Conservation (phyloP, 2,329 filamentous ascomycete genomes). For the Bertia moriformis region DNA sequence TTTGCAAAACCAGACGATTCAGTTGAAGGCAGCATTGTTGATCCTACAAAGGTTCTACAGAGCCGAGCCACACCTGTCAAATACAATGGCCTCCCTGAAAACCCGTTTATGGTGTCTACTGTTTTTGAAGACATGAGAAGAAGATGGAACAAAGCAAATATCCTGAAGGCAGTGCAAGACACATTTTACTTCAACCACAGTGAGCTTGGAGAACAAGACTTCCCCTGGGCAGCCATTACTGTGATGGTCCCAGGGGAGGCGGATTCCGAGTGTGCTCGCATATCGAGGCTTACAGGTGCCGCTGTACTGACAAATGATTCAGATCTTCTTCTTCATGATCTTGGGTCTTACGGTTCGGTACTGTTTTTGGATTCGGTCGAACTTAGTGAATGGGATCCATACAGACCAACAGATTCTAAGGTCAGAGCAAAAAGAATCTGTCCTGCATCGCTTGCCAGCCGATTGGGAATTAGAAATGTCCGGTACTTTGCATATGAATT, state of each 20-base stretch:
- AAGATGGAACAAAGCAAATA: neutral
- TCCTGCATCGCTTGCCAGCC: neutral
- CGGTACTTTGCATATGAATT: neutral
- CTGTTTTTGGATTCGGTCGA: neutral
- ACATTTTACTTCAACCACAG: too few relatives aligned
- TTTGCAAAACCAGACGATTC: neutral
- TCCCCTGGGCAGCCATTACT: neutral
- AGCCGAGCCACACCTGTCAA: neutral
- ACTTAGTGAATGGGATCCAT: too few relatives aligned
- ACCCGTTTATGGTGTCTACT: neutral
- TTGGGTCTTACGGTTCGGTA: neutral
- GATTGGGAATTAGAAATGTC: neutral
- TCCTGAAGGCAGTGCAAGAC: neutral
- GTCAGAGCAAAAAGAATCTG: too few relatives aligned
- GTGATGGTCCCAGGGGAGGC: neutral
- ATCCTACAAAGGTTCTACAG: neutral
- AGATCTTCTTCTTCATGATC: neutral
- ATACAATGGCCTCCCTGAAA: neutral
- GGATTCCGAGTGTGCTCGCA: neutral
- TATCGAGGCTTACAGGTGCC: neutral
- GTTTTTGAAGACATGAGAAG: neutral
- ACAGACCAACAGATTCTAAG: too few relatives aligned
- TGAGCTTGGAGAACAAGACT: neutral
- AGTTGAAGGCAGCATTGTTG: neutral
- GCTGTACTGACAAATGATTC: constrained; percentile 1